These are phyloP conservation scores for Tuber brumale DNA, from an alignment of 495 filamentous ascomycete genomes.

Conservation along the genomic window DNA sequence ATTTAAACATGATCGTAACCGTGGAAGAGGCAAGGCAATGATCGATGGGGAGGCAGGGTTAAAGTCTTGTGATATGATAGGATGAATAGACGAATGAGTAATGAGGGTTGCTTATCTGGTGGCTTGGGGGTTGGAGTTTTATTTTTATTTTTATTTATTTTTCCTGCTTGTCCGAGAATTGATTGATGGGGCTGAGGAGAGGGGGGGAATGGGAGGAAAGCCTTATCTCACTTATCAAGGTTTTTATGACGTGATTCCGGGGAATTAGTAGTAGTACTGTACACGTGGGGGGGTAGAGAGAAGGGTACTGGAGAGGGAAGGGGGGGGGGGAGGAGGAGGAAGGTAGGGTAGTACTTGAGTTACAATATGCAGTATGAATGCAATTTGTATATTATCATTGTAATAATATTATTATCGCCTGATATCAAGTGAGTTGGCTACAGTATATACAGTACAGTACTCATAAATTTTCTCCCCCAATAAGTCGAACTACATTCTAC, in stretches of 20 bases:
- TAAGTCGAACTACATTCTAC: not conserved
- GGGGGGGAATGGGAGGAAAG: not conserved
- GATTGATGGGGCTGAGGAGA: not conserved
- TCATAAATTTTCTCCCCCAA: not conserved
- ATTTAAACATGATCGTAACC: not conserved
- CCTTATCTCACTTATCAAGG: not conserved
- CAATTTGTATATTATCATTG: not conserved
- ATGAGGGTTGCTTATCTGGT: not conserved
- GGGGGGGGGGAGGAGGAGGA: not conserved
- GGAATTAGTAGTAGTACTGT: not conserved
- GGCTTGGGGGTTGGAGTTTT: not conserved
- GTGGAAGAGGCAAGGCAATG: not conserved
- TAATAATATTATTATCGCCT: not conserved
- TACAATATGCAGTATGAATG: not conserved
- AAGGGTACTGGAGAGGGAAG: not conserved
- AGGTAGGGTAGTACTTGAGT: not conserved
- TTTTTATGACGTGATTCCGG: not conserved
- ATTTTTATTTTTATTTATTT: not conserved
- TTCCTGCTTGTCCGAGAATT: not conserved
- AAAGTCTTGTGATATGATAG: not conserved
- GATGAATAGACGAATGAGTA: not conserved
- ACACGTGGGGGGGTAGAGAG: not conserved
- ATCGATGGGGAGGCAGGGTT: not conserved
- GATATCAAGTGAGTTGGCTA: not conserved
- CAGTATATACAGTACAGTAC: not conserved